Base-by-base conservation (phyloP, 495 filamentous ascomycete genomes). In the Xylaria venustula region DNA sequence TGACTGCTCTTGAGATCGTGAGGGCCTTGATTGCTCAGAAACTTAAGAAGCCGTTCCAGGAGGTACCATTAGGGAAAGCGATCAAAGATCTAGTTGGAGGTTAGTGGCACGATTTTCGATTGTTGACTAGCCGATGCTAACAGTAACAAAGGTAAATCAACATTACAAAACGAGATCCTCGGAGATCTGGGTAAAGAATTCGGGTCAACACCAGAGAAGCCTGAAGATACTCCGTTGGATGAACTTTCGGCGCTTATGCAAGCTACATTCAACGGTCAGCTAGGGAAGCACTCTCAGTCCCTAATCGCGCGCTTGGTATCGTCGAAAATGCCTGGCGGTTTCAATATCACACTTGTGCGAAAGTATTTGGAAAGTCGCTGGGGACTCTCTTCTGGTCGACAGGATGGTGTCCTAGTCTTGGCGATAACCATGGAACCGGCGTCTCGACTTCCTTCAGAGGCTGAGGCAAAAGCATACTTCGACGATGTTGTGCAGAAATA, bases 11-110 rank as follows among this genome's bases (percentile, higher is more conserved):
- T 4, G 94, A 98, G 67, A 87, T 98, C 53, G 85, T 99, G 48
- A 83, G 94, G 71, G 83, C 92, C 19, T 76, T 99, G 61, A 89
- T 99, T 61, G 94, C 94, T n/a, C 94, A 99, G 76, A 99, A 99
- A 77, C 79, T 99, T 63, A 99, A 98, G 85, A 99, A 99, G 80
- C 79, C 88, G 12, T 73, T 97, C 51, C 66, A 86, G 26, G 94
- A 99, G 64, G 88, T 99, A 60, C 95, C 95, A 40, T 75, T 98
- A 65, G 90, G 86, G 78, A 99, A 98, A 75, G 95, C 95, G 17
- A 97, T 99, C 78, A 99, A 99, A 73, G 94, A 99, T 79, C 78
- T 99, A 40, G 94, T 99, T 64, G 95, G 94, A 80, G 94, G 94
- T 93, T 80, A 79, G 90, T 82, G 54, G 30, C 67, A 47, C 36